phyloP scores from a whole-genome alignment of 805 yeast genomes.

The Helenozyma baotianmanensis region DNA sequence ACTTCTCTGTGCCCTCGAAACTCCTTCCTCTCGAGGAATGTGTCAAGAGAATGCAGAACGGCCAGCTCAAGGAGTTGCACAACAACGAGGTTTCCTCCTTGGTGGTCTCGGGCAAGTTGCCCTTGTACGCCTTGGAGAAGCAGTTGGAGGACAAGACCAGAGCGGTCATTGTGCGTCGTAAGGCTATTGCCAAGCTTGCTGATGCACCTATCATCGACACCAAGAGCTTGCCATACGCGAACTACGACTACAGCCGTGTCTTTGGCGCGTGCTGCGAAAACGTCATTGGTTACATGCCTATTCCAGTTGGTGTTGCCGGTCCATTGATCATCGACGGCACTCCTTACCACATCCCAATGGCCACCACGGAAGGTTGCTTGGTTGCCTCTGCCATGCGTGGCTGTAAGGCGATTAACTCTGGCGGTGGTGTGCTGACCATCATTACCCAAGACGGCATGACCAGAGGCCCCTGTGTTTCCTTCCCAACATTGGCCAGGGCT shows the following conservation, averaged over 20 bases:
- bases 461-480: constrained; percentile 96
- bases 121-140: constrained; percentile 91
- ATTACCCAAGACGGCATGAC: constrained; percentile 98
- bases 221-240: constrained; percentile 67
- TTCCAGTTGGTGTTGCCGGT: constrained; percentile 98
- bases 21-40: constrained; percentile 60
- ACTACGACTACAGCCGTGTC: constrained; percentile 91
- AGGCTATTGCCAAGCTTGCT: constrained; percentile 80
- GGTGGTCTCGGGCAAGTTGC: constrained; percentile 72
- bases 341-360: constrained; percentile 93
- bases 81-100: constrained; percentile 73
- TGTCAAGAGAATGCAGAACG: constrained; percentile 58
- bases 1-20: constrained; percentile 18
- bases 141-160: constrained; percentile 83
- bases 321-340: constrained; percentile 88
- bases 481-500: constrained; percentile 77
- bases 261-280: constrained; percentile 99
- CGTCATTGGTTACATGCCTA: constrained; percentile 93
- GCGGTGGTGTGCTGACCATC: constrained; percentile 93
- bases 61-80: constrained; percentile 58
- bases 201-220: constrained; percentile 75
- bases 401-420: constrained; percentile 94
- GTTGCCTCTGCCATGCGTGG: constrained; percentile 99
- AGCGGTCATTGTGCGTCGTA: constrained; percentile 91
- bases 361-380: constrained; percentile 97